Conservation (phyloP, 2,329 filamentous ascomycete genomes). For the Phaeoacremonium minimum region DNA sequence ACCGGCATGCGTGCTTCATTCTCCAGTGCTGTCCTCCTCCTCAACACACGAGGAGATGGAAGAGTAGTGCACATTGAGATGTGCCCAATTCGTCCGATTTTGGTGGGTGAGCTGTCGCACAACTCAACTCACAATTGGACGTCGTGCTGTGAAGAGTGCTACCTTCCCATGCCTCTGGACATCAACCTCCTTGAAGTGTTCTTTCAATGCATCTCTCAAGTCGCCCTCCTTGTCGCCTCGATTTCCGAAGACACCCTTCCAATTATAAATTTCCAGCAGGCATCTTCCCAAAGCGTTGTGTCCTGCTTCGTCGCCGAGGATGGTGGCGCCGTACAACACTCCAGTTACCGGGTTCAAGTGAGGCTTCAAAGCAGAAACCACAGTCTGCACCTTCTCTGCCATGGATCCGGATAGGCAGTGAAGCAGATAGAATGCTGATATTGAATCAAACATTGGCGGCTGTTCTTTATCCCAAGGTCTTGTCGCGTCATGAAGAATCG, state of each 20-base stretch:
- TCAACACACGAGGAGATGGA: no score
- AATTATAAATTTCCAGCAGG: not conserved
- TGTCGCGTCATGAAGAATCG: not conserved
- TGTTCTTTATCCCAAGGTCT: slow-evolving; percentile 1
- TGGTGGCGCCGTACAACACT: slow-evolving; percentile 1
- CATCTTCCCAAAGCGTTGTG: not conserved
- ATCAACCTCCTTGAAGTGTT: slow-evolving; percentile 1
- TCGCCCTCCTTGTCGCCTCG: not conserved
- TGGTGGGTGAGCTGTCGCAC: no score
- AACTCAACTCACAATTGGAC: no score
- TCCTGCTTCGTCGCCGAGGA: not conserved
- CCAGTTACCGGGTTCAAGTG: not conserved
- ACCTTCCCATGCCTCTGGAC: not conserved
- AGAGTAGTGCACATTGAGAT: no score
- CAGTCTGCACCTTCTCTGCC: not conserved
- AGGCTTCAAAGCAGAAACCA: not conserved
- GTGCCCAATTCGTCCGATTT: no score
- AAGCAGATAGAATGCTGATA: slow-evolving; percentile 1
- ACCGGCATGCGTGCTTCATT: no score
- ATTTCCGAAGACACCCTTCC: not conserved
- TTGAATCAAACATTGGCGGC: slow-evolving; percentile 1
- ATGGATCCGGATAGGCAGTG: slow-evolving; percentile 1
- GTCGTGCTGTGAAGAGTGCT: not conserved
- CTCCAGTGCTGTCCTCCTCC: no score
- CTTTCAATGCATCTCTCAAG: not conserved